Evolutionary conservation across 441 rosid genomes (phyloP).

Genomic region (Mallotus repandus): DNA sequence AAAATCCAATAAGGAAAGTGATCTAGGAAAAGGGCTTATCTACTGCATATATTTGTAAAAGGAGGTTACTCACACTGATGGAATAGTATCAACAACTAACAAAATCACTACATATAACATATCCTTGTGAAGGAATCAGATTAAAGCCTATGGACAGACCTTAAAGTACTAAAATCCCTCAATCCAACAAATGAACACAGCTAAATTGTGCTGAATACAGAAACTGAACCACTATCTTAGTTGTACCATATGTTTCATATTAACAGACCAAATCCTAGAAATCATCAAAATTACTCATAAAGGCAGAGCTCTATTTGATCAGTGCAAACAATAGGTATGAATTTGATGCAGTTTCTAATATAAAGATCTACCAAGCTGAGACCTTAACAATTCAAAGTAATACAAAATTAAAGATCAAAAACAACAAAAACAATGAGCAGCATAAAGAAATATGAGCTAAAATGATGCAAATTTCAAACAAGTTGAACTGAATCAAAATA

Average conservation of each 20-base stretch:
- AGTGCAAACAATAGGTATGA: slow-evolving; percentile 8
- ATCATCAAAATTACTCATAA: slow-evolving; percentile 7
- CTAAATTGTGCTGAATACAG: background rate
- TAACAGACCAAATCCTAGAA: slow-evolving; percentile 8
- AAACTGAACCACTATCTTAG: background rate
- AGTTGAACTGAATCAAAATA: background rate
- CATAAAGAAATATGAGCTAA: background rate
- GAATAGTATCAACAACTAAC: too few relatives aligned
- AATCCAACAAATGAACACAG: slow-evolving; percentile 13
- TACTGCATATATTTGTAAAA: background rate
- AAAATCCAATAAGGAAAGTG: background rate
- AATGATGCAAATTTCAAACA: background rate
- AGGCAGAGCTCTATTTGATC: background rate
- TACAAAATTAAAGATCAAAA: slow-evolving; percentile 16
- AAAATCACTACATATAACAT: too few relatives aligned
- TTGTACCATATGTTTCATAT: background rate
- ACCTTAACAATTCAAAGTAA: background rate
- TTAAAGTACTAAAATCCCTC: background rate
- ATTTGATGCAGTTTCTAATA: background rate
- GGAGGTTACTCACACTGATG: background rate
- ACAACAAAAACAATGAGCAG: background rate
- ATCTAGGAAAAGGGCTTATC: background rate
- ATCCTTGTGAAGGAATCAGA: background rate
- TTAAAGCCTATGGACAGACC: background rate
- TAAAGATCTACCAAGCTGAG: slow-evolving; percentile 18